Conservation (phyloP, 306 rosid species). For the Dicorynia guianensis region DNA sequence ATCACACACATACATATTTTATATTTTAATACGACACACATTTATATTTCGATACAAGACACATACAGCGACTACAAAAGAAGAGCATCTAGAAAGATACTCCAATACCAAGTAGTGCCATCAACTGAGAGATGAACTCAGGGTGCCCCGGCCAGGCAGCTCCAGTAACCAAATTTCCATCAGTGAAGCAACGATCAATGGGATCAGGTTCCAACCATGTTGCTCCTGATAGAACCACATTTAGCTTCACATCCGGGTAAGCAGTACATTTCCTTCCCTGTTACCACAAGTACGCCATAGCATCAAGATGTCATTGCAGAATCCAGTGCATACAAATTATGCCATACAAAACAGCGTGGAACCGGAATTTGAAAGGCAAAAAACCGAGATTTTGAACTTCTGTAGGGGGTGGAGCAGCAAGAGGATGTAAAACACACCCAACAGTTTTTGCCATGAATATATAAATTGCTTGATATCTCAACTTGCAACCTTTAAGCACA, state of each 20-base stretch:
- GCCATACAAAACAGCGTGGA: conserved; percentile 4
- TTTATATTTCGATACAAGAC: conserved; percentile 33
- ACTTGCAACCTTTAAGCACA: too few relatives aligned
- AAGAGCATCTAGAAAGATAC: conserved; percentile 57
- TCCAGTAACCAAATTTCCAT: conserved; percentile 85
- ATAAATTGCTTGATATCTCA: too few relatives aligned
- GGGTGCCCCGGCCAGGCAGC: conserved; percentile 94
- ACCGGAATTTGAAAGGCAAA: neutral
- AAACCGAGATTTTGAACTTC: conserved; percentile 8
- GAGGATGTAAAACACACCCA: too few relatives aligned
- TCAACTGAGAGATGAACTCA: conserved; percentile 82
- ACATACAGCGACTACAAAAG: conserved; percentile 1
- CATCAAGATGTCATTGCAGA: neutral
- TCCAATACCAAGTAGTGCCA: conserved; percentile 65
- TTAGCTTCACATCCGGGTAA: conserved; percentile 80
- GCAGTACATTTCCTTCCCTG: conserved; percentile 96
- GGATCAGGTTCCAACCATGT: conserved; percentile 91
- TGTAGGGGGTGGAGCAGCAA: neutral
- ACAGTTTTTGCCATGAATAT: too few relatives aligned
- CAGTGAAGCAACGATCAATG: conserved; percentile 81
- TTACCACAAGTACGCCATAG: neutral
- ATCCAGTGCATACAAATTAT: conserved; percentile 1
- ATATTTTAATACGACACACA: neutral
- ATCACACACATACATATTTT: neutral
- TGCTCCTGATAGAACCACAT: conserved; percentile 73